Conservation (phyloP, 768 basidiomycete species). For the Tricholoma flavovirens region DNA sequence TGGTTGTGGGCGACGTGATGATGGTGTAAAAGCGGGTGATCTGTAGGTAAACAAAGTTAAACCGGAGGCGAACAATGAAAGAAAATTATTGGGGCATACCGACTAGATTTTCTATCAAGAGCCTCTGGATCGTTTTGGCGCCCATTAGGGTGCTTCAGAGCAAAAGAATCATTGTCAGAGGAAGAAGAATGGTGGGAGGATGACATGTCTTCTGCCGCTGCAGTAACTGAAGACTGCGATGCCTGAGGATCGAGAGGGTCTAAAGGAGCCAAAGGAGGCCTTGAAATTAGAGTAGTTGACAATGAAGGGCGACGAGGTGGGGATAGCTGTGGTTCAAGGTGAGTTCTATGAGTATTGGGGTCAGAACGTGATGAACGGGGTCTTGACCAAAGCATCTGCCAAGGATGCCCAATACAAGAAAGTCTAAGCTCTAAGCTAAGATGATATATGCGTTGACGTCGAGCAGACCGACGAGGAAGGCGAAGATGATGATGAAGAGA, state of each 20-base stretch:
- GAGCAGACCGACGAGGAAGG: constrained; percentile 7
- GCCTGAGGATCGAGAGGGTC: constrained; percentile 9
- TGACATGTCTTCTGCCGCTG: constrained; percentile 7
- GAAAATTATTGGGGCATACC: constrained; percentile 3
- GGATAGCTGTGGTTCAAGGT: constrained; percentile 11
- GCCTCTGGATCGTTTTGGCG: constrained; percentile 6
- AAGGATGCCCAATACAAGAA: background rate
- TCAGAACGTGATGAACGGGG: constrained; percentile 16
- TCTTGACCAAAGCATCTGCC: constrained; percentile 19
- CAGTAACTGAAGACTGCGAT: constrained; percentile 9
- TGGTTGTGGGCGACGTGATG: constrained; percentile 6
- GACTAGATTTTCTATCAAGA: background rate
- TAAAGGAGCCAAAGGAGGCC: constrained; percentile 10
- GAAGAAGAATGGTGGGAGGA: constrained; percentile 5
- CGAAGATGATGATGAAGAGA: background rate
- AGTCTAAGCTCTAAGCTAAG: constrained; percentile 1
- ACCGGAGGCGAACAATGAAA: background rate
- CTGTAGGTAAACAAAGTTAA: constrained; percentile 5
- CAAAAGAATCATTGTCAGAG: constrained; percentile 2
- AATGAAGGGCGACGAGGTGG: constrained; percentile 11
- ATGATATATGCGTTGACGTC: background rate
- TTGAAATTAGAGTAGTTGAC: constrained; percentile 8
- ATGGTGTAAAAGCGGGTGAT: constrained; percentile 7
- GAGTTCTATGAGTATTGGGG: constrained; percentile 11
- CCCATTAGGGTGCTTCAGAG: constrained; percentile 3